Conservation (phyloP, 202 grass and related monocot species). For the Panicum hallii region DNA sequence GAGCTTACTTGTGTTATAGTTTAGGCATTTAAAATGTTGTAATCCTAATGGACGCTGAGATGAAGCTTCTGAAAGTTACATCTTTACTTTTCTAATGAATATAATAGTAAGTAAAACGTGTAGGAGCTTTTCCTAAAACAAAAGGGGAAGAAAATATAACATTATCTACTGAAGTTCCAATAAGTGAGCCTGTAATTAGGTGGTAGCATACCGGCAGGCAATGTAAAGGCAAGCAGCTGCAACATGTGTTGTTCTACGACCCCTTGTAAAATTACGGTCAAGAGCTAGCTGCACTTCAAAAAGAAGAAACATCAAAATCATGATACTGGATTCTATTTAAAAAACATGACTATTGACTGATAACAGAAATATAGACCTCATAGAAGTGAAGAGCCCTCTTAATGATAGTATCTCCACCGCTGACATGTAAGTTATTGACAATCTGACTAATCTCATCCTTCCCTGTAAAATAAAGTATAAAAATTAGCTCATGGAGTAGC, state of each 20-base stretch:
- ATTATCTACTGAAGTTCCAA: neutral
- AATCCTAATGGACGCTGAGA: neutral
- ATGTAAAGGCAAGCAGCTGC: slow-evolving; percentile 96
- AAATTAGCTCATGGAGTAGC: slow-evolving; percentile 1
- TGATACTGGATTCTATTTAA: slow-evolving; percentile 18
- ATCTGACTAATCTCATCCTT: slow-evolving; percentile 83
- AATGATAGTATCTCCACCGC: slow-evolving; percentile 82
- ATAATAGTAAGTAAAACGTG: slow-evolving; percentile 12
- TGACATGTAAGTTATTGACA: slow-evolving; percentile 65
- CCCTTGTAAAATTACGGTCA: slow-evolving; percentile 89
- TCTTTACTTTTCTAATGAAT: slow-evolving; percentile 28
- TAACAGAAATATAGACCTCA: slow-evolving; percentile 51
- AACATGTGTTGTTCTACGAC: slow-evolving; percentile 81
- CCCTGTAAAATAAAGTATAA: slow-evolving; percentile 57
- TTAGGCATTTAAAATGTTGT: slow-evolving; percentile 24
- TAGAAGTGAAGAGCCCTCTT: slow-evolving; percentile 73
- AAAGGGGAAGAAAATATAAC: neutral
- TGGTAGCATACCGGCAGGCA: slow-evolving; percentile 68
- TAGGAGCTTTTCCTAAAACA: neutral
- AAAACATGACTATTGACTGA: slow-evolving; percentile 18
- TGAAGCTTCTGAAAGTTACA: slow-evolving; percentile 32
- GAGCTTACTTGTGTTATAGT: slow-evolving; percentile 30
- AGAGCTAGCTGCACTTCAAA: slow-evolving; percentile 78
- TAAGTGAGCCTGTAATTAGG: slow-evolving; percentile 24
- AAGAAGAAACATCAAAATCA: slow-evolving; percentile 46